Evolutionary conservation across 2,329 filamentous ascomycete species (phyloP).

Genomic region (Dothiorella sarmentorum): DNA sequence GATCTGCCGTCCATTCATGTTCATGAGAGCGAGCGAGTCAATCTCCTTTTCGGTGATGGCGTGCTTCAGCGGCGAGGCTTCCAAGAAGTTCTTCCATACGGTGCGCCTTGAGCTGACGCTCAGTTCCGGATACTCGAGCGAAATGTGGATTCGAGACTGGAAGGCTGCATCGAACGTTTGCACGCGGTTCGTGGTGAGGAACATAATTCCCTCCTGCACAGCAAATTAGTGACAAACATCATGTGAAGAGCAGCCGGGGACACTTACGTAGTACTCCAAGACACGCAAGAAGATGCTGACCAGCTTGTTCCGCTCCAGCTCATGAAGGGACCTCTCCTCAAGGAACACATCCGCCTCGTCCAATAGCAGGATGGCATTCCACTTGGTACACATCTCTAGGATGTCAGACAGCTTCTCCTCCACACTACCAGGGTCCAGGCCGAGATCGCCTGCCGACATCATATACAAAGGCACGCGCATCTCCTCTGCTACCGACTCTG

Average conservation of each 20-base stretch:
- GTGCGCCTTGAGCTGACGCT: constrained; percentile 33
- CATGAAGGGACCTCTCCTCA: constrained; percentile 23
- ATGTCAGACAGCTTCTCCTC: constrained; percentile 47
- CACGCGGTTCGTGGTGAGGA: constrained; percentile 38
- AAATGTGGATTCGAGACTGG: constrained; percentile 46
- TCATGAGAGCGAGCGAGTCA: constrained; percentile 27
- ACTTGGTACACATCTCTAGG: constrained; percentile 48
- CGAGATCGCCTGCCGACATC: constrained; percentile 50
- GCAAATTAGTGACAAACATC: neutral
- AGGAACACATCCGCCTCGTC: constrained; percentile 47
- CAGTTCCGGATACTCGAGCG: constrained; percentile 42
- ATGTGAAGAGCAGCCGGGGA: neutral
- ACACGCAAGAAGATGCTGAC: constrained; percentile 35
- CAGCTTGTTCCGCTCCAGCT: constrained; percentile 26
- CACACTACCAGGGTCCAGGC: constrained; percentile 42
- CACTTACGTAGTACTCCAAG: constrained; percentile 37
- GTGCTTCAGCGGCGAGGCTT: constrained; percentile 24
- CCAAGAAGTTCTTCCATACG: constrained; percentile 47
- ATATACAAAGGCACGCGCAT: constrained; percentile 48
- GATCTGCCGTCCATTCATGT: constrained; percentile 43
- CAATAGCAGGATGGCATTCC: constrained; percentile 51
- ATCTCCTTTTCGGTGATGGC: constrained; percentile 31
- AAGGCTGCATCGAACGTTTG: constrained; percentile 45
- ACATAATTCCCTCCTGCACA: constrained; percentile 21
- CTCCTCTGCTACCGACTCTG: constrained; percentile 40